Evolutionary conservation across 345 rosid species (phyloP).

Genomic region (Gossypium ekmanianum): DNA sequence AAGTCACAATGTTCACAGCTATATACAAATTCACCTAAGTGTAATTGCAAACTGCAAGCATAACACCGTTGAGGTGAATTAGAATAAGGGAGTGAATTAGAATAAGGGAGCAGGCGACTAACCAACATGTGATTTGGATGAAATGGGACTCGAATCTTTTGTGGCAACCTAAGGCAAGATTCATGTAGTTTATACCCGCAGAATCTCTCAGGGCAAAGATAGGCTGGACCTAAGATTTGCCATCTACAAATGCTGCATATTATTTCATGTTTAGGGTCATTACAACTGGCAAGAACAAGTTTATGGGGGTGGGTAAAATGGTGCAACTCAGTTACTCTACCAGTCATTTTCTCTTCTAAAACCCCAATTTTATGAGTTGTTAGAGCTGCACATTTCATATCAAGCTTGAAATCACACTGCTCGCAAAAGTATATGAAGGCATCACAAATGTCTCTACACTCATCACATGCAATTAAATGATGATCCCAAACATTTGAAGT

Average conservation of each 20-base stretch:
- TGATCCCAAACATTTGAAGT: too few species aligned
- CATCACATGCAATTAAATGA: neutral
- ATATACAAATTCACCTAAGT: rapidly evolving
- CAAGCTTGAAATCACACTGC: too few species aligned
- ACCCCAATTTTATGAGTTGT: too few species aligned
- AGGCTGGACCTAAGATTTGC: too few species aligned
- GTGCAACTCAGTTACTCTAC: neutral
- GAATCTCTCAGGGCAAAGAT: neutral
- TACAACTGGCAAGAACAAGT: too few species aligned
- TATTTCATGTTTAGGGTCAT: too few species aligned
- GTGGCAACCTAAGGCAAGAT: neutral
- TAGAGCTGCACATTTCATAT: too few species aligned
- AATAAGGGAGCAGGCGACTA: neutral
- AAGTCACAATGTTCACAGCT: neutral
- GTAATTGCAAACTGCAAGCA: neutral
- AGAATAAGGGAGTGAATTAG: too few species aligned
- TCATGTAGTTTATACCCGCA: neutral
- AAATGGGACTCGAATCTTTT: neutral
- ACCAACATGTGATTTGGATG: neutral
- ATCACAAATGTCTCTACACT: neutral
- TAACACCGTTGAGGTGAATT: neutral
- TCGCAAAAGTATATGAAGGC: neutral
- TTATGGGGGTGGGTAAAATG: too few species aligned
- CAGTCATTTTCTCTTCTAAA: neutral
- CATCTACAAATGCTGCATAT: too few species aligned